Evolutionary conservation across 305 asterid species (phyloP), one percentile per base, ranked within the genome.

Genomic region (Fraxinus latifolia): DNA sequence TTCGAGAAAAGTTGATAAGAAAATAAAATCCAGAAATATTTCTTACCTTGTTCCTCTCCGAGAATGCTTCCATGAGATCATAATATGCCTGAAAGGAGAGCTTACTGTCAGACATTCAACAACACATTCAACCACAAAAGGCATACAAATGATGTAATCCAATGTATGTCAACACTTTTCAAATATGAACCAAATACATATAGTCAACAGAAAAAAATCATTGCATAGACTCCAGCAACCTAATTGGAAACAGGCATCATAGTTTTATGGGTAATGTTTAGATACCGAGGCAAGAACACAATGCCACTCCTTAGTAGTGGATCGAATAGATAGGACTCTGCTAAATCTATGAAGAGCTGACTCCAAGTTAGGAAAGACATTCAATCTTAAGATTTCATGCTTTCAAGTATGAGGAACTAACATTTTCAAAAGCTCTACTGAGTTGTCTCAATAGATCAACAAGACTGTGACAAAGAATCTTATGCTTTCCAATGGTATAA

Each of bases 361-460:
- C 75, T 70, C 77, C 79, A 50, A 80, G 55, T 75, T 36, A 34
- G 42, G 21, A 79, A 74, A 75, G 42, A 74, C 19, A 31, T 74
- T 11, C 42, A 25, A 68, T 39, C 82, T 77, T 47, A 77, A 79
- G 79, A 81, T 37, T 73, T 9, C 82, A 39, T 70, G 83, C 50
- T 80, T 42, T 74, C 76, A 81, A 86, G 85, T 77, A 65, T 55
- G 34, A 36, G 60, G 87, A 77, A 81, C 94, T 85, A 53, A 96
- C 99, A 87, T 93, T 91, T 85, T 94, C 98, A 86, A 96, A 96
- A 82, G 96, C 97, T 90, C 98, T 87, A 85, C 97, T 94, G 76
- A 94, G 95, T 85, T 93, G 98, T 80, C 99, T 90, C 89, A 96
- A 85, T 87, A 96, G 89, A 89, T 96, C 99, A 82, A 94, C 98